Base-by-base conservation (phyloP, 352 stramenopile species). In the Phytophthora palmivora region DNA sequence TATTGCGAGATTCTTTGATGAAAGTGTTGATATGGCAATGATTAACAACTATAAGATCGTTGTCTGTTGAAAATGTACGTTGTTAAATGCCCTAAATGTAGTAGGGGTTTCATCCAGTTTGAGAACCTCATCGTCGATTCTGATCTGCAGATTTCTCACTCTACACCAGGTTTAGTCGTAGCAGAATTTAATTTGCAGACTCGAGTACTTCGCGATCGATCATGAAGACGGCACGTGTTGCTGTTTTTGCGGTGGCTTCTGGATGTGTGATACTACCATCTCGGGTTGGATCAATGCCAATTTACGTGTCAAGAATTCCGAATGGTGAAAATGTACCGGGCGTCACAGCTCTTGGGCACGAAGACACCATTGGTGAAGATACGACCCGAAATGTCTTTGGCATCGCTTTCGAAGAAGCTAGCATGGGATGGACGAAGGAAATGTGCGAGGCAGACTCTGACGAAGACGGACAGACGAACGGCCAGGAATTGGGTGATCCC, bases 401-500 rank as follows among this genome's bases (percentile, higher is more conserved):
- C 14, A 50, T 72, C 14, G 81, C 72, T 3, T 88, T 84, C 26
- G 51, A 63, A 6, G 43, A 57, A 18, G 65, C 63, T 2, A 67
- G 64, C 0, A 60, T 21, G 19, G 44, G 66, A 44, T 85, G 76
- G 76, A 80, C 70, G 9, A 63, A 57, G 5, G 69, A 72, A 14
- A 43, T 92, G 2, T 93, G 84, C 19, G 41, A 92, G 46, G 55
- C 70, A 9, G 88, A 96, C 53, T 88, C 71, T 15, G 88, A 96
- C 43, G 76, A 80, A 22, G 88, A 96, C 53, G 87, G 88, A 9
- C 72, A 84, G 32, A 94, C 86, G 11, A 96, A 96, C 58, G 88
- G 88, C 26, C 66, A 94, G 49, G 88, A 96, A 53, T 63, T 95
- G 15, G 88, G 88, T 4, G 88, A 96, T 52, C 86, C 86, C 15